These are phyloP conservation scores for Helianthus annuus DNA, from an alignment of 129 eudicot species.

Conservation along the genomic window DNA sequence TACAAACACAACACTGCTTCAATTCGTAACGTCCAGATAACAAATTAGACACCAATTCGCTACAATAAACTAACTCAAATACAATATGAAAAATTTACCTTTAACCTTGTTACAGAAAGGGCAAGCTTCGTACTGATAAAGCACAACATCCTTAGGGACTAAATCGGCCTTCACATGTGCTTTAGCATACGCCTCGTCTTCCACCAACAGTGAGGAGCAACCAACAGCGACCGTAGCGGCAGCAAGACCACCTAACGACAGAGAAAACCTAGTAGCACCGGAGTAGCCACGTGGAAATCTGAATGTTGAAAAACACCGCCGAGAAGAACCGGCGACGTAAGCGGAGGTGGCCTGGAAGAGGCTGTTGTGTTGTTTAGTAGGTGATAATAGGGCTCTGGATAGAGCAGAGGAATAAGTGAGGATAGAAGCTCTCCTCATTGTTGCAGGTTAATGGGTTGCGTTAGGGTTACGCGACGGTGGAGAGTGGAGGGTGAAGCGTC, in stretches of 20 bases:
- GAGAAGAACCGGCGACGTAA: slow-evolving; percentile 19
- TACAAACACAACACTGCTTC: no score
- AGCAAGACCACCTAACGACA: neutral
- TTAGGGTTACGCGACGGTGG: slow-evolving; percentile 25
- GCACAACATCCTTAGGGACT: slow-evolving; percentile 2
- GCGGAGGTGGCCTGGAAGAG: neutral
- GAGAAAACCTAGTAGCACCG: neutral
- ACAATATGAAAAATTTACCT: neutral
- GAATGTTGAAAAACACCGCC: slow-evolving; percentile 40
- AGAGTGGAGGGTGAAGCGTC: neutral
- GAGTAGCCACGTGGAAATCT: neutral
- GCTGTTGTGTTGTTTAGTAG: neutral
- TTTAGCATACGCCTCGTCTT: neutral
- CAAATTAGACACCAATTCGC: neutral
- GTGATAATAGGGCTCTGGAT: slow-evolving; percentile 11
- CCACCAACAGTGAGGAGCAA: neutral
- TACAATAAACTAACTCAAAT: neutral
- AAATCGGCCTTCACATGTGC: neutral
- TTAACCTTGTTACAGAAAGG: slow-evolving; percentile 14
- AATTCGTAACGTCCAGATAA: neutral
- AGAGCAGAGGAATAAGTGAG: neutral
- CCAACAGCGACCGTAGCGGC: slow-evolving; percentile 5
- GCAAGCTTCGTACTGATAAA: slow-evolving; percentile 8
- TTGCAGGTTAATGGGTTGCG: slow-evolving; percentile 12
- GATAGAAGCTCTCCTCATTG: neutral